Conservation (phyloP, 192 early-diverging fungal genomes). For the Gaertneriomyces semiglobifer region DNA sequence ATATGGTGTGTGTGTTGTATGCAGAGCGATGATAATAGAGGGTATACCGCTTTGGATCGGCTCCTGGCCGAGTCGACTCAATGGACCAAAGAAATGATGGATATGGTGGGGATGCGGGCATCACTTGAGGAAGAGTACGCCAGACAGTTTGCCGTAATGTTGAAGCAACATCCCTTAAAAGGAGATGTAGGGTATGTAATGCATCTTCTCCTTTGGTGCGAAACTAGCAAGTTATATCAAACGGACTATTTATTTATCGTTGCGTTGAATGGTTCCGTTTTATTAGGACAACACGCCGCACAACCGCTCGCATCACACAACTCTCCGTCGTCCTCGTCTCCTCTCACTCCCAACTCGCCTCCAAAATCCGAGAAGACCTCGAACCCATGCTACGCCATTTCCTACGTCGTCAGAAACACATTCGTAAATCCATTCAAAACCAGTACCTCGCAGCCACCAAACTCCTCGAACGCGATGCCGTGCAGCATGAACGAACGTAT, state of each 20-base stretch:
- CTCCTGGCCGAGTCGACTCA: not conserved
- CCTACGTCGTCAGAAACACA: not conserved
- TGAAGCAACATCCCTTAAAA: not conserved
- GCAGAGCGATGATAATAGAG: not conserved
- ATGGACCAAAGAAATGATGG: conserved; percentile 1
- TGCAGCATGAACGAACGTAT: not conserved
- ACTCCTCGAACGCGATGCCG: not conserved
- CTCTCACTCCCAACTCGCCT: not conserved
- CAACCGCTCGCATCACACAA: not conserved
- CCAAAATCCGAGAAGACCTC: conserved; percentile 3
- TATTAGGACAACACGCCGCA: not conserved
- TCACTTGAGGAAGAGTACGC: conserved; percentile 1
- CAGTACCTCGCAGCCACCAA: not conserved
- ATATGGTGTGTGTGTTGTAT: no score
- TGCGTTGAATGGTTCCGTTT: no score
- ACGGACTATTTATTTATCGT: no score
- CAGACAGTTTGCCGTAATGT: not conserved
- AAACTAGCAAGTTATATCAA: no score
- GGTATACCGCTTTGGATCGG: not conserved
- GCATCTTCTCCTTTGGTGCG: no score
- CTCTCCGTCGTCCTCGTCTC: not conserved
- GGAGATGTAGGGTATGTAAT: not conserved
- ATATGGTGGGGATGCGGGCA: conserved; percentile 2
- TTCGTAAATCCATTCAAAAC: not conserved
- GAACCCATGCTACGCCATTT: not conserved